Evolutionary conservation across 208 protist species (phyloP).

Genomic region (Endotrypanum monterogeii): DNA sequence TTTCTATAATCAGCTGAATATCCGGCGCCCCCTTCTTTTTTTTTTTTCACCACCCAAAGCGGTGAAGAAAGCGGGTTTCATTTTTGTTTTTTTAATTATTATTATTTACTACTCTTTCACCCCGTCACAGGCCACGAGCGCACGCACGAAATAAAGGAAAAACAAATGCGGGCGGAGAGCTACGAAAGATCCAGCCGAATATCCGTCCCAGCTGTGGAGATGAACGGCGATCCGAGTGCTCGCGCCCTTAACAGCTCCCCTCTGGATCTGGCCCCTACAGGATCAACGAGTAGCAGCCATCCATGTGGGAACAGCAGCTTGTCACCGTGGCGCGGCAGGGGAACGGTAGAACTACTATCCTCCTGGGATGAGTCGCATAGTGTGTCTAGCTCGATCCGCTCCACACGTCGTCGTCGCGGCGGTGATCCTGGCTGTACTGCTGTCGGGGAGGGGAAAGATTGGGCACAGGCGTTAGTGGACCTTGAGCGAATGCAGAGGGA

Average conservation of each 20-base stretch:
- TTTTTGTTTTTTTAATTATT: neutral
- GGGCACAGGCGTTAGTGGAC: constrained; percentile 45
- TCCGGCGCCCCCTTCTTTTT: too few species aligned
- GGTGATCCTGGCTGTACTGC: constrained; percentile 22
- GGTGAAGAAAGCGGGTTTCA: neutral
- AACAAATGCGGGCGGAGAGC: neutral
- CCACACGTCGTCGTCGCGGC: constrained; percentile 36
- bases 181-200: neutral
- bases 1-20: neutral
- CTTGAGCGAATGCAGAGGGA: constrained; percentile 75
- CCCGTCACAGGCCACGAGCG: neutral
- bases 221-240: neutral
- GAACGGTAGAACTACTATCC: neutral
- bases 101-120: neutral
- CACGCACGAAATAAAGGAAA: too few species aligned
- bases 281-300: neutral
- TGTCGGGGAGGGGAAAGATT: constrained; percentile 26
- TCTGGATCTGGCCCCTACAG: neutral
- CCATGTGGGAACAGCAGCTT: neutral
- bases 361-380: constrained; percentile 33
- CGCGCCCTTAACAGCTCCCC: neutral
- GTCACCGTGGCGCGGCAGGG: constrained; percentile 9
- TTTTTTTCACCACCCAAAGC: neutral
- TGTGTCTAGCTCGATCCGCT: constrained; percentile 35
- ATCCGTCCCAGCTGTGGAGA: neutral